A percentile compares a stretch with the other conserved stretches of the same genome.
Evolutionary conservation across 1,284 basidiomycete species (phyloP).

Genomic region (Ustilago loliicola): DNA sequence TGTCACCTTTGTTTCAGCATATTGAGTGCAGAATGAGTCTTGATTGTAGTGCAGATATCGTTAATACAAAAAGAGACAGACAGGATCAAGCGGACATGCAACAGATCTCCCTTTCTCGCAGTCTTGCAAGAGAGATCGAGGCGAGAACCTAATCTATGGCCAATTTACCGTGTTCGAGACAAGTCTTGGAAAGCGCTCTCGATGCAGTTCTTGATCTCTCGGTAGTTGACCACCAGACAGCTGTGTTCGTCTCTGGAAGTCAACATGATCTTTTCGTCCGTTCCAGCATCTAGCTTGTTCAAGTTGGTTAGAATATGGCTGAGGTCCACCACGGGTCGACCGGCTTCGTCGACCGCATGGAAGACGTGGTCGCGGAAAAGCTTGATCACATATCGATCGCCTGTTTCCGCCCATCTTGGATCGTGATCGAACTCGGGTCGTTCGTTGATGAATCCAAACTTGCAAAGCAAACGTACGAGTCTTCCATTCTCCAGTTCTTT

Average conservation of each 20-base stretch:
- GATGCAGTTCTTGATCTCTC: slow-evolving; percentile 75
- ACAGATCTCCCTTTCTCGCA: neutral
- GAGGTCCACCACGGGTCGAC: slow-evolving; percentile 86
- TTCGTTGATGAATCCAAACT: slow-evolving; percentile 98
- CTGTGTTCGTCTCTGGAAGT: slow-evolving; percentile 94
- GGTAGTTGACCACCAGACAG: slow-evolving; percentile 94
- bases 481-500: slow-evolving; percentile 96
- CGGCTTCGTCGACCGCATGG: slow-evolving; percentile 92
- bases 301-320: slow-evolving; percentile 68
- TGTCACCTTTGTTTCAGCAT: slow-evolving; percentile 17
- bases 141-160: neutral
- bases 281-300: slow-evolving; percentile 84
- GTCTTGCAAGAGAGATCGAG: too few relatives aligned
- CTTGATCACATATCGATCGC: slow-evolving; percentile 97
- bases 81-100: neutral
- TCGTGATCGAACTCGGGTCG: slow-evolving; percentile 97
- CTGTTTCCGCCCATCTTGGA: slow-evolving; percentile 96
- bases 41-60: slow-evolving; percentile 13
- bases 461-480: slow-evolving; percentile 89
- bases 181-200: slow-evolving; percentile 65
- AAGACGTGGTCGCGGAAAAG: slow-evolving; percentile 99
- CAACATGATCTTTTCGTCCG: slow-evolving; percentile 94
- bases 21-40: neutral
- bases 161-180: slow-evolving; percentile 35
- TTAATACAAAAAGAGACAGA: slow-evolving; percentile 15